Conservation (phyloP, 2,329 filamentous ascomycete species). For the Aspergillus felis region DNA sequence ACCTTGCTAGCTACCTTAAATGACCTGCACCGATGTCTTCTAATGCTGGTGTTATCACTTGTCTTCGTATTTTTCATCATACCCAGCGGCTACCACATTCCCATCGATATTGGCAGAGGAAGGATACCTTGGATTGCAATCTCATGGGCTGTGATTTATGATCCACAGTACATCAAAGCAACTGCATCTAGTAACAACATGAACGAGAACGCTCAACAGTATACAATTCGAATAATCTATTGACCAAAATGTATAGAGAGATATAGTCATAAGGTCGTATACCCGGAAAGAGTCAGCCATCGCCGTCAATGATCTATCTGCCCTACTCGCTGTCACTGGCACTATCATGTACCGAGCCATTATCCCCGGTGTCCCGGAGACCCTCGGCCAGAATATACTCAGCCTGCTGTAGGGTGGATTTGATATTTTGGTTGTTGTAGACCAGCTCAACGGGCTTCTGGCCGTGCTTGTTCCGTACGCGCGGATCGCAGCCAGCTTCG, state of each 20-base stretch:
- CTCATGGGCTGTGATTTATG: not conserved
- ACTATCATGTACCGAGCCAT: conserved; percentile 35
- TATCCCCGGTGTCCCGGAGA: conserved; percentile 32
- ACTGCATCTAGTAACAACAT: not conserved
- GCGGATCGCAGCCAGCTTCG: conserved; percentile 46
- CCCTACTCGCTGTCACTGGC: conserved; percentile 41
- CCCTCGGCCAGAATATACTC: conserved; percentile 48
- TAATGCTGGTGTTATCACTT: not conserved
- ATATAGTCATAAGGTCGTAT: conserved; percentile 17
- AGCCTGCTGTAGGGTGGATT: conserved; percentile 39
- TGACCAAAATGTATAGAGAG: conserved; percentile 2
- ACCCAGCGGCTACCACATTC: not conserved
- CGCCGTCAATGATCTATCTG: not conserved
- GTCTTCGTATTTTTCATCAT: not conserved
- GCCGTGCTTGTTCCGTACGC: conserved; percentile 46
- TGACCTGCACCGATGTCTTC: not conserved
- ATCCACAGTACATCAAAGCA: not conserved
- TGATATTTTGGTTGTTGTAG: conserved; percentile 41
- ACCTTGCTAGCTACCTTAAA: not conserved
- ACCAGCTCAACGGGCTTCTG: conserved; percentile 45
- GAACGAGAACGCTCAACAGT: not conserved
- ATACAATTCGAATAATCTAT: not conserved
- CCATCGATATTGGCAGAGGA: not conserved
- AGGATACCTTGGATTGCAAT: not conserved
- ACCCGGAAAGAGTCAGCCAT: conserved; percentile 8